Evolutionary conservation across 441 rosid genomes (phyloP), one percentile per base, ranked within the genome.

Genomic region (Jatropha podagrica): DNA sequence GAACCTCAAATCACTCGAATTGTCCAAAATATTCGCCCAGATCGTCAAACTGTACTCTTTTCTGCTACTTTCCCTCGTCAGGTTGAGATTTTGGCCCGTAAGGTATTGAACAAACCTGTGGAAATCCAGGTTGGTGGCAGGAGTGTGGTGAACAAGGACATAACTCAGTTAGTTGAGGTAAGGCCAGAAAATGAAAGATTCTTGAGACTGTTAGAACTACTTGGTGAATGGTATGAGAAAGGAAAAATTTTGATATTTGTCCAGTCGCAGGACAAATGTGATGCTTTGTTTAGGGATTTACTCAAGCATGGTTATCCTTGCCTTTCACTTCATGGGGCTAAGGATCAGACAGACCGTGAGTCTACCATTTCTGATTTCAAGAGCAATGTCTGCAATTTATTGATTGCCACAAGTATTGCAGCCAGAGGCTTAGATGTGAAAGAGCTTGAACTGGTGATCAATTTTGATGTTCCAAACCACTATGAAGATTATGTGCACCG

Each of bases 11-110:
- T 93, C 63, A 91, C 95, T 71, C 84, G 98, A 75, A 91, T 93
- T 78, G 94, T 95, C 72, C 99, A 95, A 76, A 93, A 93, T 82
- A 95, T 58, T 58, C 61, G 61, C 10, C 61, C 61, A n/a, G 61
- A 58, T 58, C 32, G 32, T 20, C 61, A 58, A n/a, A 58, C 61
- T 58, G 61, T n/a, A 58, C 61, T 58, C 4, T 58, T 95, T 78
- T 93, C 98, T 83, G 99, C 99, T 26, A 95, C 99, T 65, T 93
- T 95, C 83, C 99, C 99, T 59, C 93, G 97, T 7, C 98, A 95
- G 86, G 98, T 95, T 78, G 99, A 95, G 84, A 82, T 87, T 81
- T 85, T 92, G 88, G 99, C 98, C 17, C 97, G 96, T 51, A 87
- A 86, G 77, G 97, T 93, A 41, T 78, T 91, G 84, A 90, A 76